A percentile compares a stretch with the other conserved stretches of the same genome.
phyloP scores from a whole-genome alignment of 495 filamentous ascomycete genomes.

The Talaromyces thailandensis region DNA sequence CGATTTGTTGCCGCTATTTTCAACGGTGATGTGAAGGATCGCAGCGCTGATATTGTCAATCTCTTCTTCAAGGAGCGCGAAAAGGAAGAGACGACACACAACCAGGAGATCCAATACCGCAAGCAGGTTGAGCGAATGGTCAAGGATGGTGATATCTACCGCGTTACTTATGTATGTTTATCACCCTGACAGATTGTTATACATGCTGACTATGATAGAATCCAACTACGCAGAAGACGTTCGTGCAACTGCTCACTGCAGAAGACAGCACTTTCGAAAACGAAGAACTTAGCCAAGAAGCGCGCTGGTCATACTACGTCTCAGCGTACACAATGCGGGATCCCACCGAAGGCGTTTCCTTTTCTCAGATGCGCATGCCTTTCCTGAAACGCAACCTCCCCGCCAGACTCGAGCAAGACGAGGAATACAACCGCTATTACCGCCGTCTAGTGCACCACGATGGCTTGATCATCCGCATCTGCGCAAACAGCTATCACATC shows the following conservation, averaged over 20 bases:
- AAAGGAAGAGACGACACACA: conserved; percentile 71
- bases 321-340: conserved; percentile 81
- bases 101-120: conserved; percentile 74
- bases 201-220: conserved; percentile 26
- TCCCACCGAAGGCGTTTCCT: conserved; percentile 75
- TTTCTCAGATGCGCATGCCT: conserved; percentile 52
- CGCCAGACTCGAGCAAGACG: conserved; percentile 39
- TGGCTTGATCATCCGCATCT: conserved; percentile 69
- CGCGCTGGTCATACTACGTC: conserved; percentile 86
- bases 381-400: conserved; percentile 70
- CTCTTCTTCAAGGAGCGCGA: conserved; percentile 75
- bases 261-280: conserved; percentile 74
- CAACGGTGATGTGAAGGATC: conserved; percentile 77
- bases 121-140: conserved; percentile 79
- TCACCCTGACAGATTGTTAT: not conserved
- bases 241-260: conserved; percentile 62
- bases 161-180: conserved; percentile 75
- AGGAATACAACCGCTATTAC: conserved; percentile 38
- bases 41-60: conserved; percentile 75
- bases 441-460: conserved; percentile 57
- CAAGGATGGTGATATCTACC: conserved; percentile 84
- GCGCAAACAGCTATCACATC: conserved; percentile 72
- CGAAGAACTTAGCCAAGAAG: conserved; percentile 46
- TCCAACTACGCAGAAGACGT: conserved; percentile 48
- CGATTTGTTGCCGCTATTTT: conserved; percentile 69